Evolutionary conservation across 2,329 filamentous ascomycete species (phyloP).

Genomic region (Blastomyces silverae): DNA sequence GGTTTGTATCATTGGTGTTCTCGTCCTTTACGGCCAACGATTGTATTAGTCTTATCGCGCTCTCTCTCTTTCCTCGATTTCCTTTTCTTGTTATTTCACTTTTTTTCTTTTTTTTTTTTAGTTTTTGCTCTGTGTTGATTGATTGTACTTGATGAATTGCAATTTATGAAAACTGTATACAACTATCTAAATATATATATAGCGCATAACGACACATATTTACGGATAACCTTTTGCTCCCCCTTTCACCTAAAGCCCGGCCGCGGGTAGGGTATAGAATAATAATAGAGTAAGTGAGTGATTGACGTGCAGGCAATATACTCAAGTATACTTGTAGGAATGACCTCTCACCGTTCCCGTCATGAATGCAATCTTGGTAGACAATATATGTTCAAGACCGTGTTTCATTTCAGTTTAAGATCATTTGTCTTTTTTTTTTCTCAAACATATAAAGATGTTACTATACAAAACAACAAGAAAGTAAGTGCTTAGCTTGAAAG

Average conservation of each 20-base stretch:
- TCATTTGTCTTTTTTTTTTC: background rate
- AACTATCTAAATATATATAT: background rate
- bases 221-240: background rate
- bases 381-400: background rate
- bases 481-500: background rate
- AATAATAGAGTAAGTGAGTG: background rate
- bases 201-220: background rate
- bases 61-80: background rate
- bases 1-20: background rate
- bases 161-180: constrained; percentile 2
- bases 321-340: too few relatives aligned
- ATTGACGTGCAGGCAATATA: too few relatives aligned
- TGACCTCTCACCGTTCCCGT: background rate
- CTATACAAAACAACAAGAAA: background rate
- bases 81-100: background rate
- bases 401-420: background rate
- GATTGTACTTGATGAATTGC: background rate
- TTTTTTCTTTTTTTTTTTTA: background rate
- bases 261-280: background rate
- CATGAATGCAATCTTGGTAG: background rate
- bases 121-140: background rate
- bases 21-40: background rate
- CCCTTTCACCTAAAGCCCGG: background rate
- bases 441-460: background rate
- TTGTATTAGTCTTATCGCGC: background rate